Conservation (phyloP, 2,329 filamentous ascomycete genomes). For the Trichoderma semiorbis region DNA sequence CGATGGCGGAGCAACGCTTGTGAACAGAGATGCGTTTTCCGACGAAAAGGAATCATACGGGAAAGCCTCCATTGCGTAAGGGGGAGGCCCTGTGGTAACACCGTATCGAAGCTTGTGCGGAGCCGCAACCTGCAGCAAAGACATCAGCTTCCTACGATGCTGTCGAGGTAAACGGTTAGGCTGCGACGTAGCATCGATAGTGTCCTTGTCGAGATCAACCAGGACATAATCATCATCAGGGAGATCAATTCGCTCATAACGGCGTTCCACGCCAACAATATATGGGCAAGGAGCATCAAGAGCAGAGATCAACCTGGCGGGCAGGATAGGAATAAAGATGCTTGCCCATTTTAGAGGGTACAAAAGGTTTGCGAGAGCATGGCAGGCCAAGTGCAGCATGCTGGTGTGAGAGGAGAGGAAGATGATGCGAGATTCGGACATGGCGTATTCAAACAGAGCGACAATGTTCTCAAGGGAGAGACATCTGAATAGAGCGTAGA, state of each 20-base stretch:
- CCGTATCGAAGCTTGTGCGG: conserved; percentile 86
- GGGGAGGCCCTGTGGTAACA: conserved; percentile 81
- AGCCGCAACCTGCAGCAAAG: conserved; percentile 82
- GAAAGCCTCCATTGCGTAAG: conserved; percentile 89
- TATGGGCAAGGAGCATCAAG: conserved; percentile 95
- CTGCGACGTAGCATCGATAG: conserved; percentile 76
- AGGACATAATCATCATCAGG: conserved; percentile 95
- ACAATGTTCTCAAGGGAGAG: conserved; percentile 91
- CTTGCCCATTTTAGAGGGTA: conserved; percentile 93
- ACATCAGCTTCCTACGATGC: conserved; percentile 83
- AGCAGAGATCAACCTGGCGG: conserved; percentile 81
- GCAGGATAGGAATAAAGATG: conserved; percentile 89
- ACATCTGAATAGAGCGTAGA: conserved; percentile 88
- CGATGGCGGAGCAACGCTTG: conserved; percentile 63
- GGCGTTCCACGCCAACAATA: conserved; percentile 90
- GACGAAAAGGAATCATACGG: conserved; percentile 87
- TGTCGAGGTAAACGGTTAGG: conserved; percentile 82
- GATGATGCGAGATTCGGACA: conserved; percentile 93
- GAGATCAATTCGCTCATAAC: conserved; percentile 80
- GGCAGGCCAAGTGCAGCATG: conserved; percentile 91
- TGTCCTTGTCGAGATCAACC: conserved; percentile 88
- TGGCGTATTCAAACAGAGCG: conserved; percentile 85
- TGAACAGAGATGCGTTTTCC: conserved; percentile 79
- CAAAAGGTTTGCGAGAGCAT: conserved; percentile 78
- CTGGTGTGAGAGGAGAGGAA: conserved; percentile 92